Evolutionary conservation across 2,329 filamentous ascomycete species (phyloP).

Genomic region (Pestalotiopsis sp.): DNA sequence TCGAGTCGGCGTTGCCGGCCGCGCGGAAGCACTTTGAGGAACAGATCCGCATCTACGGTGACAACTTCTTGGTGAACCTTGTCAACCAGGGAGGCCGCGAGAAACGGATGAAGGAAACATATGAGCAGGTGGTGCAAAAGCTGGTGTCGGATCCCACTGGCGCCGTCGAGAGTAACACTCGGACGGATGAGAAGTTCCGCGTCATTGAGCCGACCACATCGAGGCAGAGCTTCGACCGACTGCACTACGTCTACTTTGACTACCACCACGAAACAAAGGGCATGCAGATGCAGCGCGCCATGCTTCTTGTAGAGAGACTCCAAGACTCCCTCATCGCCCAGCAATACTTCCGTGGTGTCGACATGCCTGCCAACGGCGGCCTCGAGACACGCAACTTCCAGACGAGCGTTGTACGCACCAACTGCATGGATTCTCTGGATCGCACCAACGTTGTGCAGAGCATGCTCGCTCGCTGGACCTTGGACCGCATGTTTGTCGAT

Average conservation of each 20-base stretch:
- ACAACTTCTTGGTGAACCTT: slow-evolving; percentile 96
- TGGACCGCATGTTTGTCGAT: slow-evolving; percentile 88
- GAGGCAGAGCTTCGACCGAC: slow-evolving; percentile 69
- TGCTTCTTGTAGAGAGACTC: slow-evolving; percentile 82
- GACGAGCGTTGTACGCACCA: slow-evolving; percentile 90
- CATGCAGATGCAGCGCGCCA: slow-evolving; percentile 87
- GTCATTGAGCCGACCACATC: slow-evolving; percentile 67
- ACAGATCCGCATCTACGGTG: slow-evolving; percentile 90
- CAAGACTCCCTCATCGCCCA: slow-evolving; percentile 75
- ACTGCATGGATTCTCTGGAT: slow-evolving; percentile 99
- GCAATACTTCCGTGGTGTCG: slow-evolving; percentile 90
- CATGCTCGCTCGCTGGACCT: slow-evolving; percentile 87
- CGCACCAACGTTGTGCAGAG: slow-evolving; percentile 98
- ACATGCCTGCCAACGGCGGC: slow-evolving; percentile 76
- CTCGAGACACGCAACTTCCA: slow-evolving; percentile 82
- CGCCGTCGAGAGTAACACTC: slow-evolving; percentile 63
- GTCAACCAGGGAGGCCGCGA: slow-evolving; percentile 97
- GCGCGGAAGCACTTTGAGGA: slow-evolving; percentile 89
- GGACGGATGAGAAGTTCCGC: slow-evolving; percentile 80
- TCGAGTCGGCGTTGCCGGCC: slow-evolving; percentile 78
- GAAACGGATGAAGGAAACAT: slow-evolving; percentile 85
- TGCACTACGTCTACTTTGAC: slow-evolving; percentile 98
- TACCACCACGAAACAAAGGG: slow-evolving; percentile 98
- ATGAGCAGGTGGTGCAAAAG: slow-evolving; percentile 84
- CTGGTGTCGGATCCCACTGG: slow-evolving; percentile 73